Evolutionary conservation across 1,284 basidiomycete species (phyloP), one percentile per base, ranked within the genome.

Genomic region (Microbotryum scabiosae): DNA sequence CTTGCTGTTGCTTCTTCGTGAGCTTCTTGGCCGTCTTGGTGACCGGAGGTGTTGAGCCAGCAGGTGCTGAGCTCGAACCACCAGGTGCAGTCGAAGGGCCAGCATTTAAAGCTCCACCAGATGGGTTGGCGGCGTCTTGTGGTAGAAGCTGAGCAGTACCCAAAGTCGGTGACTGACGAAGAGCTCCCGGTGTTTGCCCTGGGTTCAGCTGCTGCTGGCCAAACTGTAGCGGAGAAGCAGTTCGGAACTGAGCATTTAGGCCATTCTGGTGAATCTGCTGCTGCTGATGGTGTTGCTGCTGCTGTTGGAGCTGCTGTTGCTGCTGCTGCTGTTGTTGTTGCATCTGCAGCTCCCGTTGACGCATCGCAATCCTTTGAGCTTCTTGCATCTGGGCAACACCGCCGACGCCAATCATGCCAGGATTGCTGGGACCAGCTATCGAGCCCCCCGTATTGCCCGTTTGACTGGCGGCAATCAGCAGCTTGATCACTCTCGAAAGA

Each of bases 401-500:
- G 20, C 36, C 30, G 32, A 48, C 48, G 45, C 10, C 45, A 30
- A 51, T 53, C n/a, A 43, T 23, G 32, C 18, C 8, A 51, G 43
- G 8, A 36, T 49, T 4, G 20, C 50, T 5, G 41, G 28, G 18
- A 43, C 26, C 14, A 25, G 47, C 47, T 54, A 43, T 46, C 49
- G 21, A 23, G 3, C 36, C 36, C 25, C 26, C 3, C 28, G 32
- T 4, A n/a, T 30, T 8, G 51, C 32, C 28, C 45, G 43, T 58
- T 51, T 28, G 48, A 47, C 32, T 60, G 56, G 63, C 63, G 0
- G 63, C 61, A n/a, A 68, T 25, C 14, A 64, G 49, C 48, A 61
- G 60, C 49, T 66, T 66, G 56, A 68, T 44, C 49, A 68, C 67
- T 25, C 58, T 53, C 10, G 55, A 36, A 30, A 68, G 54, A 51